Base-by-base conservation (phyloP, 208 protist species). In the Borovskyia barvae region DNA sequence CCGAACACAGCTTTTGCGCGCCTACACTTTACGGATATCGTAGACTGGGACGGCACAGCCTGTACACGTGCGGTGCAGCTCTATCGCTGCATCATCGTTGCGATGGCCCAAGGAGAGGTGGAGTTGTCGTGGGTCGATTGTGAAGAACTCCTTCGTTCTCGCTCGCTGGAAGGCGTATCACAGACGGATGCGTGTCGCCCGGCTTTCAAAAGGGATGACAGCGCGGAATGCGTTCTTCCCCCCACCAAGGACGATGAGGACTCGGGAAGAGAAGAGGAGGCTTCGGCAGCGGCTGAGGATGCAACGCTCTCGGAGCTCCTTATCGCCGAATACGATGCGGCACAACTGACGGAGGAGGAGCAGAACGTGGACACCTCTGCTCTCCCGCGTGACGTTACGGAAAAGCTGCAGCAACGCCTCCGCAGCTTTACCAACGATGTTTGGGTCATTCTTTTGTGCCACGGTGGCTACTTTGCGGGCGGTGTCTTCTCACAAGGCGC, bases 381-480 rank as follows among this genome's bases (percentile, higher is more conserved):
- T 11, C 52, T 90, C 30, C 81, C 86, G 4, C 20, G 17, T 1
- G 66, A 80, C 29, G 39, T 84, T 0, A 33, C 63, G 3, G 41
- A 53, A 8, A 53, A 45, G 7, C 59, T 83, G 22, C 59, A 57
- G 20, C 47, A 37, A 15, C 66, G 57, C 5, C 62, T 95, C 5
- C 75, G 66, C 12, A 26, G 36, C 9, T 72, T 92, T 20, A 67
- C 75, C 1, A 20, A 60, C 4, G 67, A 69, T 1, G 56, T 73
- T 17, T 92, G 85, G 80, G 80, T 90, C 20, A 68, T 96, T 17
- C 60, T 96, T 20, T 81, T 96, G 66, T 96, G 86, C 57, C 82
- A 92, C 50, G 90, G 90, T 53, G 90, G 90, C 15, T 93, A 89
- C 54, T 96, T 96, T 60, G 77, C 90, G 29, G 90, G 90, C 9